A percentile compares a stretch with the other conserved stretches of the same genome.
These are phyloP conservation scores for Neocucurbitaria cava DNA, from an alignment of 2,329 filamentous ascomycete genomes.

Conservation along the genomic window DNA sequence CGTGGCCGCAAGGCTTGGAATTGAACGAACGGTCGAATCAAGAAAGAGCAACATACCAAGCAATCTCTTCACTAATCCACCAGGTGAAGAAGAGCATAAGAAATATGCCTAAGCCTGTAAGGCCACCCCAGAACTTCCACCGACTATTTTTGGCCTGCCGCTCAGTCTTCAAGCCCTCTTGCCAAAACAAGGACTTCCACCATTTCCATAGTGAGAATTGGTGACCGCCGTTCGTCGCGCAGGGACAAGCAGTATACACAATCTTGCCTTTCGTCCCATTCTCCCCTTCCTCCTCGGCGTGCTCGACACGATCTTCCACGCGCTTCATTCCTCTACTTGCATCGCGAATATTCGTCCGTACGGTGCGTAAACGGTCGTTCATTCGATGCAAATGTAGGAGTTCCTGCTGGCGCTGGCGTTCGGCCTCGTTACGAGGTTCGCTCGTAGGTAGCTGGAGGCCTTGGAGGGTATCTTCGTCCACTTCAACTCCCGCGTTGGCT, in stretches of 20 bases:
- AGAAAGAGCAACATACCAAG: slow-evolving; percentile 48
- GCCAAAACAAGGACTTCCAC: slow-evolving; percentile 39
- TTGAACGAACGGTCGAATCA: not conserved
- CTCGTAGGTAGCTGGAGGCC: slow-evolving; percentile 35
- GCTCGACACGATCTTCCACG: slow-evolving; percentile 51
- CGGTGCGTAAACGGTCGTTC: slow-evolving; percentile 49
- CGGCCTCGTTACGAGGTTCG: slow-evolving; percentile 47
- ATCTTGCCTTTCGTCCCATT: slow-evolving; percentile 17
- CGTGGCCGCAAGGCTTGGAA: not conserved
- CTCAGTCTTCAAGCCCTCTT: slow-evolving; percentile 24
- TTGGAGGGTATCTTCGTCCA: slow-evolving; percentile 45
- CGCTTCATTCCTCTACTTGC: slow-evolving; percentile 52
- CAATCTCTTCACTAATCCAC: slow-evolving; percentile 57
- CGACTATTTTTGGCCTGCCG: slow-evolving; percentile 13
- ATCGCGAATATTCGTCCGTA: slow-evolving; percentile 53
- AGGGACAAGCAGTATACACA: slow-evolving; percentile 27
- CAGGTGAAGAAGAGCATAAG: slow-evolving; percentile 54
- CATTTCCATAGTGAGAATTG: slow-evolving; percentile 28
- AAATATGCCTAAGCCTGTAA: slow-evolving; percentile 51
- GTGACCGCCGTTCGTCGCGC: slow-evolving; percentile 13
- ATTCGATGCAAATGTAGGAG: slow-evolving; percentile 50
- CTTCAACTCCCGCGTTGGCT: slow-evolving; percentile 27
- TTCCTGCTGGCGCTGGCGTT: slow-evolving; percentile 53
- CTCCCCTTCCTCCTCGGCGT: slow-evolving; percentile 25
- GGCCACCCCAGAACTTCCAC: slow-evolving; percentile 31